These are phyloP conservation scores for Paulownia fortunei DNA, from an alignment of 257 asterid genomes.

Conservation along the genomic window DNA sequence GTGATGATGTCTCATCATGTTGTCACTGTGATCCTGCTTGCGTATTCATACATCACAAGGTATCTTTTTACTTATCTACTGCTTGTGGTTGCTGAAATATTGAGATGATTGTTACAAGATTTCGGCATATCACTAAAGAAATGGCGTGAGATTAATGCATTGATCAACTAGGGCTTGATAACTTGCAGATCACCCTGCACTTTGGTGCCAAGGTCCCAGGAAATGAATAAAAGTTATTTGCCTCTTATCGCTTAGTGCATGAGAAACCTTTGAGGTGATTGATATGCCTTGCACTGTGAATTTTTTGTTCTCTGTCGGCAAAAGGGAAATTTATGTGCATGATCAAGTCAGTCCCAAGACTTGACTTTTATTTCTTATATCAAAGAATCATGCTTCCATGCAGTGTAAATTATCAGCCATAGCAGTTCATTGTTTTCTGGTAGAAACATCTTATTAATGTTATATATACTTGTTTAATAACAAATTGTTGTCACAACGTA, in stretches of 20 bases:
- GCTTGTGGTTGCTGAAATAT: conserved; percentile 15
- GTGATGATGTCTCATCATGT: conserved; percentile 88
- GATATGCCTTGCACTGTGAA: neutral
- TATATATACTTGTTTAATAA: neutral
- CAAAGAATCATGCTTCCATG: neutral
- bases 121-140: neutral
- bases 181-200: neutral
- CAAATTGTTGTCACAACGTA: neutral
- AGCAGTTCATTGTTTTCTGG: neutral
- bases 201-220: conserved; percentile 11
- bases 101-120: neutral
- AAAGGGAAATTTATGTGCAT: neutral
- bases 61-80: conserved; percentile 32
- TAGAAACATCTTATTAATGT: neutral
- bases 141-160: neutral
- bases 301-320: neutral
- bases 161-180: neutral
- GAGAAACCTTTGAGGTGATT: neutral
- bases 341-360: neutral
- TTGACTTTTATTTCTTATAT: neutral
- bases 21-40: conserved; percentile 68
- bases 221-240: neutral
- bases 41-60: conserved; percentile 69
- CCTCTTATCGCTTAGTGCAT: neutral
- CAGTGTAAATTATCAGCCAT: neutral